These are phyloP conservation scores for Ascochyta rabiei DNA, from an alignment of 2,329 filamentous ascomycete genomes.

Conservation along the genomic window DNA sequence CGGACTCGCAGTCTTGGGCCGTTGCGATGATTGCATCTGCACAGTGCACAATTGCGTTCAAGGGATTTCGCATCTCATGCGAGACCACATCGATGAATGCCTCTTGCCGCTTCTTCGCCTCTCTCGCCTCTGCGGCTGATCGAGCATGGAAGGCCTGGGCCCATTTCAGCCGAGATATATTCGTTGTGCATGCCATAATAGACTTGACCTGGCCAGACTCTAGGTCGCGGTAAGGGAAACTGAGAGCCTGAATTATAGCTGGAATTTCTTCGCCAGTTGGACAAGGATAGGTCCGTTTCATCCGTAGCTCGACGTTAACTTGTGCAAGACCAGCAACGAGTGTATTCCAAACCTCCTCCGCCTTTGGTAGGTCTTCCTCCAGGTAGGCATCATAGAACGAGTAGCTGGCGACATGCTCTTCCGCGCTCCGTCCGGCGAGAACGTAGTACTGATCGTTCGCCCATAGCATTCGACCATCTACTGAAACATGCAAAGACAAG, in stretches of 20 bases:
- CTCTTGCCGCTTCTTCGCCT: constrained; percentile 43
- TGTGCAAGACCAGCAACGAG: constrained; percentile 24
- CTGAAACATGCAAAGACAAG: constrained; percentile 29
- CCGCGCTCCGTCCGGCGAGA: constrained; percentile 17
- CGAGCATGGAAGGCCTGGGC: constrained; percentile 41
- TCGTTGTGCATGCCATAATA: constrained; percentile 42
- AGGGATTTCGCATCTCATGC: constrained; percentile 53
- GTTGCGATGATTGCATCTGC: constrained; percentile 48
- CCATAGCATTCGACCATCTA: constrained; percentile 30
- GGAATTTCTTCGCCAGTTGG: constrained; percentile 29
- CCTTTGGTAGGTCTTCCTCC: constrained; percentile 27
- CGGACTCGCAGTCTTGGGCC: constrained; percentile 27
- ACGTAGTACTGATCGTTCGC: constrained; percentile 35
- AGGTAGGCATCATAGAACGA: constrained; percentile 27
- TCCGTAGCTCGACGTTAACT: constrained; percentile 25
- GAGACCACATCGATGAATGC: constrained; percentile 43
- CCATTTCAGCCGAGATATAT: constrained; percentile 45
- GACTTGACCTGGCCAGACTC: constrained; percentile 30
- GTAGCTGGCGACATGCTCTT: constrained; percentile 8
- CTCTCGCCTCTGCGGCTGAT: constrained; percentile 40
- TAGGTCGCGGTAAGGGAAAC: constrained; percentile 30
- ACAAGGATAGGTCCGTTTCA: constrained; percentile 28
- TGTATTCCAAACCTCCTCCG: constrained; percentile 21
- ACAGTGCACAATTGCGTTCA: constrained; percentile 50
- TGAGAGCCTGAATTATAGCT: constrained; percentile 29